These are phyloP conservation scores for Linnemannia elongata DNA, from an alignment of 192 early-diverging fungal species.

Conservation along the genomic window DNA sequence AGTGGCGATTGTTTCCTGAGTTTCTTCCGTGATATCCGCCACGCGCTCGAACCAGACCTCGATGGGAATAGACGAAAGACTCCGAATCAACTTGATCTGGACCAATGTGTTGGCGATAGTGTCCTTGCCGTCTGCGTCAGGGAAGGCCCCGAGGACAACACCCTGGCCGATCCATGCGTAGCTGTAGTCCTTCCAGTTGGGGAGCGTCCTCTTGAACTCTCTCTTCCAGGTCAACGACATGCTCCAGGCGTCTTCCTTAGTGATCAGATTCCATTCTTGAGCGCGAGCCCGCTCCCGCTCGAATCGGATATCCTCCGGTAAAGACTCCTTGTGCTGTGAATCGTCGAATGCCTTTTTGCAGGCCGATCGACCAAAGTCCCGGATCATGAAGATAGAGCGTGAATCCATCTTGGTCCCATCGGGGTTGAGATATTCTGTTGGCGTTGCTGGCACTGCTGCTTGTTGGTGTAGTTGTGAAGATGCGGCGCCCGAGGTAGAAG, in stretches of 20 bases:
- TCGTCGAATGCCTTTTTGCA: slow-evolving; percentile 26
- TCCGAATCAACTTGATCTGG: slow-evolving; percentile 50
- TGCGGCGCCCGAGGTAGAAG: background rate
- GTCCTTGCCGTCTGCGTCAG: slow-evolving; percentile 14
- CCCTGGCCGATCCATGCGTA: slow-evolving; percentile 49
- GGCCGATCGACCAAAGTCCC: slow-evolving; percentile 29
- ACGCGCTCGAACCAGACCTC: slow-evolving; percentile 51
- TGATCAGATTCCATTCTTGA: background rate
- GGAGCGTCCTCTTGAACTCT: slow-evolving; percentile 25
- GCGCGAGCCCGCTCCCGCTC: slow-evolving; percentile 23
- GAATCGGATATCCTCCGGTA: slow-evolving; percentile 12
- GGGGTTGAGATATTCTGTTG: slow-evolving; percentile 32
- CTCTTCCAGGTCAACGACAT: slow-evolving; percentile 41
- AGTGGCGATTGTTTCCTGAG: slow-evolving; percentile 19
- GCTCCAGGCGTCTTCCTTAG: slow-evolving; percentile 13
- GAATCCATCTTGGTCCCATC: slow-evolving; percentile 48
- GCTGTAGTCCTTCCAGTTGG: slow-evolving; percentile 46
- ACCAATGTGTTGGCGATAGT: slow-evolving; percentile 25
- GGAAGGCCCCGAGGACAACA: slow-evolving; percentile 32
- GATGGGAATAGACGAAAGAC: slow-evolving; percentile 48
- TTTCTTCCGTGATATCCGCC: slow-evolving; percentile 33
- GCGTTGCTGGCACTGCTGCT: background rate
- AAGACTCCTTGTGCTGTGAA: background rate
- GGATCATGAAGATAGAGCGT: slow-evolving; percentile 36
- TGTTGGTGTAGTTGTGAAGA: background rate